Percentiles rank a stretch among this genome's conserved stretches.
These are phyloP conservation scores for Epichloe sibirici DNA, from an alignment of 2,329 filamentous ascomycete genomes.

Conservation along the genomic window DNA sequence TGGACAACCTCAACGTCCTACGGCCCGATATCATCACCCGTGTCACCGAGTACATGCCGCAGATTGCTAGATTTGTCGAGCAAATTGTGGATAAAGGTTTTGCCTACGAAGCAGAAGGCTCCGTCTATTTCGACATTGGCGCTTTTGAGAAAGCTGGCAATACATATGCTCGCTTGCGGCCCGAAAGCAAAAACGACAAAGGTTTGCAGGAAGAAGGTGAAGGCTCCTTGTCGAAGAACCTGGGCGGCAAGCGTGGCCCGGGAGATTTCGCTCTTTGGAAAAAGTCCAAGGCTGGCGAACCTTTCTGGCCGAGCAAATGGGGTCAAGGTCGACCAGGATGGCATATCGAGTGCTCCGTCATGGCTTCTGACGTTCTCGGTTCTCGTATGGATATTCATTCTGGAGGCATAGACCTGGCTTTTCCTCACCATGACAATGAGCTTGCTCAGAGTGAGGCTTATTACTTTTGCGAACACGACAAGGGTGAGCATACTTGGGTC, in stretches of 20 bases:
- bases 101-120: slow-evolving; percentile 70
- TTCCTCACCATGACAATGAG: slow-evolving; percentile 90
- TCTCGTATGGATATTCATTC: slow-evolving; percentile 84
- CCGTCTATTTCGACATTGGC: slow-evolving; percentile 86
- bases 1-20: slow-evolving; percentile 75
- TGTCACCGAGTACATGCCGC: slow-evolving; percentile 83
- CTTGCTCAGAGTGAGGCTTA: slow-evolving; percentile 85
- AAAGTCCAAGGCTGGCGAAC: slow-evolving; percentile 80
- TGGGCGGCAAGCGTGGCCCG: slow-evolving; percentile 56
- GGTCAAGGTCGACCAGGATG: slow-evolving; percentile 80
- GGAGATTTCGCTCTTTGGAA: slow-evolving; percentile 95
- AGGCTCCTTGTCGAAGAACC: slow-evolving; percentile 57
- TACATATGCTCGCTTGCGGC: slow-evolving; percentile 72
- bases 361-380: slow-evolving; percentile 84
- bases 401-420: slow-evolving; percentile 80
- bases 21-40: slow-evolving; percentile 71
- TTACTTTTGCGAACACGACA: slow-evolving; percentile 50
- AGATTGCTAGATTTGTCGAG: slow-evolving; percentile 78
- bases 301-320: slow-evolving; percentile 81
- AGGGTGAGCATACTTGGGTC: slow-evolving; percentile 63
- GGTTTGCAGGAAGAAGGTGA: slow-evolving; percentile 80
- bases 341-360: slow-evolving; percentile 95
- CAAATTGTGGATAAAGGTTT: slow-evolving; percentile 76
- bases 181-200: slow-evolving; percentile 75
- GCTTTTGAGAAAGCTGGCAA: slow-evolving; percentile 78